Evolutionary conservation across 192 early-diverging fungal genomes (phyloP).

Genomic region (Fimicolochytrium jonesii): DNA sequence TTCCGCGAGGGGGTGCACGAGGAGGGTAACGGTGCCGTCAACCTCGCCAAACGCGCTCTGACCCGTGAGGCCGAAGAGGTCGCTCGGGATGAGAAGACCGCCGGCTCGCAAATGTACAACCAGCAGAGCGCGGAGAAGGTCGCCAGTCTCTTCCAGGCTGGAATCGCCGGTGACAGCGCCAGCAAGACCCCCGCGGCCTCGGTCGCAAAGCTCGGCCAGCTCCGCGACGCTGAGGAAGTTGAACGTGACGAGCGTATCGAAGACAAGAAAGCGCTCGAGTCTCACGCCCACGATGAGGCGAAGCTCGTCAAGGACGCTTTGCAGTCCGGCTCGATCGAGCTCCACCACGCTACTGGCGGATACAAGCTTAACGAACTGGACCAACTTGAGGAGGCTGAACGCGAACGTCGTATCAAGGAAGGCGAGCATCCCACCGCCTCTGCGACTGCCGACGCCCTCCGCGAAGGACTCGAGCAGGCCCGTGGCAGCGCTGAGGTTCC

Average conservation of each 20-base stretch:
- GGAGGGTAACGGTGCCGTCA: not conserved
- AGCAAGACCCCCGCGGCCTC: not conserved
- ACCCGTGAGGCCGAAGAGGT: not conserved
- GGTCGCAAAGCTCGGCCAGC: slow-evolving; percentile 5
- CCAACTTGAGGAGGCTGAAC: slow-evolving; percentile 5
- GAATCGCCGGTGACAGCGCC: not conserved
- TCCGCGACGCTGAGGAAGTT: not conserved
- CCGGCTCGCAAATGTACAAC: not conserved
- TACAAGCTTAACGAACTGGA: slow-evolving; percentile 3
- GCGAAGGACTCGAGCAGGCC: not conserved
- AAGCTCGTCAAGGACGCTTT: not conserved
- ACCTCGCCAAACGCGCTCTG: slow-evolving; percentile 3
- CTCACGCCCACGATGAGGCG: slow-evolving; percentile 14
- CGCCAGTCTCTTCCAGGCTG: slow-evolving; percentile 9
- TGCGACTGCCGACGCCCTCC: slow-evolving; percentile 1
- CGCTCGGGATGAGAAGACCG: slow-evolving; percentile 4
- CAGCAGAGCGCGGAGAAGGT: slow-evolving; percentile 11
- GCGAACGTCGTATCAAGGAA: slow-evolving; percentile 7
- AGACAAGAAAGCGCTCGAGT: slow-evolving; percentile 1
- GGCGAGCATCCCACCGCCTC: not conserved
- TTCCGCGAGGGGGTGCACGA: not conserved
- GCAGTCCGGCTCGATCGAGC: not conserved
- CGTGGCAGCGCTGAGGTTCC: not conserved
- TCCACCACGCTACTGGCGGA: not conserved
- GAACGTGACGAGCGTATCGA: slow-evolving; percentile 18